Base-by-base conservation (phyloP, 1,139 yeast genomes). In the Protomyces macrosporus region DNA sequence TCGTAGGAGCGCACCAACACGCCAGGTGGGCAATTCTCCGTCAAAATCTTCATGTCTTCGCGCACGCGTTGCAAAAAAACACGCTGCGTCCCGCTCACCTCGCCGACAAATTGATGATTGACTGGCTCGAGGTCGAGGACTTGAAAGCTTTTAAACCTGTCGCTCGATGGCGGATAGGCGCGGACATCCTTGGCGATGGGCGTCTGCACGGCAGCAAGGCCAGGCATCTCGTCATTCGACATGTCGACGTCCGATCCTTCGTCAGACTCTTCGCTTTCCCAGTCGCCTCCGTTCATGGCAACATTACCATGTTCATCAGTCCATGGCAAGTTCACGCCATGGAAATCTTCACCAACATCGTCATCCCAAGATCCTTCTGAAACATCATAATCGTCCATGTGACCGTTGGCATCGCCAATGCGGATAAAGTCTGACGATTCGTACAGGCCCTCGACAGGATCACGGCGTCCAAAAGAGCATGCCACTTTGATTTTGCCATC, bases 1-100 rank as follows among this genome's bases (percentile, higher is more conserved):
- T 60, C 65, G 42, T 65, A 67, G 9, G 68, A 53, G 5, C 69
- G 64, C 39, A 67, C 69, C 16, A 65, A 56, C 5, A 67, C 67
- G 16, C 69, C 69, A 6, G 60, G 65, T 2, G 69, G 69, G 30
- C 65, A 60, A 6, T 68, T 67, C 7, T 52, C 52, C 33, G 30
- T 40, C 34, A 67, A 58, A 14, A 67, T 64, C 42, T 61, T 64
- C 45, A 65, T 59, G 40, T 67, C 69, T n/a, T 65, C 34, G 14
- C 42, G 32, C 33, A 58, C 39, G 14, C 62, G 51, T 39, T 33
- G 37, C 45, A 58, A 7, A 10, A 48, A 45, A 7, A 36, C 16
- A 4, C 48, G 30, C 34, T 42, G 32, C 4, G 50, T 6, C 10
- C 39, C 40, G 52, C 35, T 36, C 10, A n/a, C n/a, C 12, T 51